These are phyloP conservation scores for Vitis cinerea DNA, from an alignment of 164 flowering plant species.

Conservation along the genomic window DNA sequence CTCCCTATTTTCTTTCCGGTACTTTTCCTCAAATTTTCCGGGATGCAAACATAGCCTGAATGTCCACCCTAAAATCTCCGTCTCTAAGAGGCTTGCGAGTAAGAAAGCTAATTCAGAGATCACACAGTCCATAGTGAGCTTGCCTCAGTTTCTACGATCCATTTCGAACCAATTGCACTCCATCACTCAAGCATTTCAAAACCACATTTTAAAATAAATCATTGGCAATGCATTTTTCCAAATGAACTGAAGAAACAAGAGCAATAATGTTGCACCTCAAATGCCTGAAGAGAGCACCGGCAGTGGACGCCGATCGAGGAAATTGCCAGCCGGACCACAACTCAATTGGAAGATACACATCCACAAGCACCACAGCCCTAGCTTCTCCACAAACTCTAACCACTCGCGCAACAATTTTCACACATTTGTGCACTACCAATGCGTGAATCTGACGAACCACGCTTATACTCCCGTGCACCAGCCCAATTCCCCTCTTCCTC, in stretches of 20 bases:
- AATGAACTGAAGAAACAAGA: neutral
- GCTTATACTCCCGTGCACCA: conserved; percentile 50
- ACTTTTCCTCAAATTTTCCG: too few relatives aligned
- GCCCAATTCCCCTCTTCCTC: conserved; percentile 41
- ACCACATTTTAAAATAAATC: too few relatives aligned
- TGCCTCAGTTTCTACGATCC: too few relatives aligned
- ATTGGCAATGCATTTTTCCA: too few relatives aligned
- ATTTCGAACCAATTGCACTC: too few relatives aligned
- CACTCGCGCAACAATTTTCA: conserved; percentile 48
- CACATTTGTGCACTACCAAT: conserved; percentile 50
- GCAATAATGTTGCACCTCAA: conserved; percentile 49
- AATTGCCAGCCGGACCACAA: conserved; percentile 91
- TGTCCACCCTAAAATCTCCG: too few relatives aligned
- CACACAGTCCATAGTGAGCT: too few relatives aligned
- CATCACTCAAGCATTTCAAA: too few relatives aligned
- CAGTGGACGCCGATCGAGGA: conserved; percentile 47
- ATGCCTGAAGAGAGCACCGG: conserved; percentile 71
- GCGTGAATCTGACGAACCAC: conserved; percentile 59
- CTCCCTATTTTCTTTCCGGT: too few relatives aligned
- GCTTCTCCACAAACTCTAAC: conserved; percentile 29
- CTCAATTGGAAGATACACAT: conserved; percentile 68
- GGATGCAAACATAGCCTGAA: too few relatives aligned
- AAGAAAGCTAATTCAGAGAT: too few relatives aligned
- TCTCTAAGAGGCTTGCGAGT: too few relatives aligned
- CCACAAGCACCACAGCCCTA: conserved; percentile 68